Evolutionary conservation across 1,284 basidiomycete genomes (phyloP), one percentile per base, ranked within the genome.

Genomic region (Violaceomyces palustris): DNA sequence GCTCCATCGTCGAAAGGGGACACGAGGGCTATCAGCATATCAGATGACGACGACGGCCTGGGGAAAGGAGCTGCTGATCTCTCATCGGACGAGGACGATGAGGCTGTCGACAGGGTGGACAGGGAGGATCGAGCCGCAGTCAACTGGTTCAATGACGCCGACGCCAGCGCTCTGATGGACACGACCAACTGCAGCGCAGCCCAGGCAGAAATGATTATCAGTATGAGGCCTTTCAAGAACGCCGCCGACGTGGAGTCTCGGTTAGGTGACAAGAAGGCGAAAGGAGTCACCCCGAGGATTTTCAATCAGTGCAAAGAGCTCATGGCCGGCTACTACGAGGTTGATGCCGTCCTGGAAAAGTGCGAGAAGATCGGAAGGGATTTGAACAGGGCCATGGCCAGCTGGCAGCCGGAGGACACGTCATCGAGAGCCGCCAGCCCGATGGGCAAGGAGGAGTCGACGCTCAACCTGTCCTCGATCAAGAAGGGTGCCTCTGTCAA

Each of bases 231-330:
- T 0, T 99, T 89, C 74, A 70, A 74, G 5, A 81, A 82, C 17
- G 79, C 84, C n/a, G 83, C 86, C 27, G 88, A 93, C 52, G 63
- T 70, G 15, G 55, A 67, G 28, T 35, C 49, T 6, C 62, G 61
- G 40, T 77, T 96, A 37, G 83, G 82, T 35, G 74, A 74, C 44
- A 91, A 87, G 72, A 87, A 90, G 74, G 89, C 88, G 75, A 91
- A 90, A 66, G 92, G 92, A 15, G 85, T 98, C 58, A 91, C 88
- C 47, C 81, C 86, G 46, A 83, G 86, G 47, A 79, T 98, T 69
- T 90, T 97, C 70, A 87, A 92, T 64, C 88, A 93, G 57, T 92
- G 88, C 71, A 82, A 83, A 41, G 81, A 84, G 39, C 87, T 97
- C 61, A 87, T 96, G 75, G 80, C 84, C 17, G 70, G 90, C 2